A percentile compares a stretch with the other conserved stretches of the same genome.
Conservation (phyloP, 1,139 yeast species). For the Saccharomycopsis hybrid region DNA sequence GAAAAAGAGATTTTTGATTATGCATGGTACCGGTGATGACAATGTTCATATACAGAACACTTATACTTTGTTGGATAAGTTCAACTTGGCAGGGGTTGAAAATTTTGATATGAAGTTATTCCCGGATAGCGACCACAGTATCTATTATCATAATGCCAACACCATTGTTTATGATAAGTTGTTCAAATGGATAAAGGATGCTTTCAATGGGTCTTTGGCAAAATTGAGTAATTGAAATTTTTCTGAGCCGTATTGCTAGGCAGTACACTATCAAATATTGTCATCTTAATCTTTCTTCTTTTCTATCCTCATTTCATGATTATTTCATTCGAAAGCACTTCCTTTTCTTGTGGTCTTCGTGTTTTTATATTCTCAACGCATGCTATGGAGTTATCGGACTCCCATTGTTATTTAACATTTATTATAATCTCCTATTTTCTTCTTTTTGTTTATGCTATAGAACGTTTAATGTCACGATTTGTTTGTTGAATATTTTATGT, state of each 20-base stretch:
- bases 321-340: neutral
- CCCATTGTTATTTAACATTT: too few species aligned
- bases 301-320: neutral
- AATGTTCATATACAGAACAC: conserved; percentile 93
- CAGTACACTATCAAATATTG: too few species aligned
- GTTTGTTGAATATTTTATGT: too few species aligned
- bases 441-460: too few species aligned
- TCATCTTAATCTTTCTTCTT: too few species aligned
- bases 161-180: conserved; percentile 70
- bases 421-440: too few species aligned
- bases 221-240: conserved; percentile 9
- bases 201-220: conserved; percentile 52
- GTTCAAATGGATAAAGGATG: conserved; percentile 62
- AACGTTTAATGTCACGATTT: too few species aligned
- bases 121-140: conserved; percentile 91
- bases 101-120: conserved; percentile 87
- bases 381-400: too few species aligned
- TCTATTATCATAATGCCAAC: conserved; percentile 73
- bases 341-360: neutral
- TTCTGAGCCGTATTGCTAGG: too few species aligned
- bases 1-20: conserved; percentile 59
- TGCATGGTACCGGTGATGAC: conserved; percentile 98
- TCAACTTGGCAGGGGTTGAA: conserved; percentile 56
- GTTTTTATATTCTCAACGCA: neutral
- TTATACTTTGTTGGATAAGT: conserved; percentile 61